A percentile compares a stretch with the other conserved stretches of the same genome.
Conservation (phyloP, 2,329 filamentous ascomycete genomes). For the Fusarium sp. region DNA sequence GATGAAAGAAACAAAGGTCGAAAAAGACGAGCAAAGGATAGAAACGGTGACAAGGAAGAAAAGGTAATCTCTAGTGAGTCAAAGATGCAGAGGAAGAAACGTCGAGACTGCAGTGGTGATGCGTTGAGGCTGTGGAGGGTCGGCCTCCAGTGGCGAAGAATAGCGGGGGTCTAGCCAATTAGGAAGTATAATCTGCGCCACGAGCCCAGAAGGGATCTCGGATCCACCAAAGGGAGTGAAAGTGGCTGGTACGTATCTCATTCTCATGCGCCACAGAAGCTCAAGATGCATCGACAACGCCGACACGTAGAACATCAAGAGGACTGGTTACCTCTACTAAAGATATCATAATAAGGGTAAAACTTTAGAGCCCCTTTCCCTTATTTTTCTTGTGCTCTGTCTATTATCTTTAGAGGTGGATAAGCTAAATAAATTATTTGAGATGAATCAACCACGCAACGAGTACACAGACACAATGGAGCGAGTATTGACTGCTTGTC, state of each 20-base stretch:
- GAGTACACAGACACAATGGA: neutral
- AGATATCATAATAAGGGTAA: no score
- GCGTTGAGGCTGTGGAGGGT: constrained; percentile 11
- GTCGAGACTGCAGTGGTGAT: constrained; percentile 12
- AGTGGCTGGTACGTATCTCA: neutral
- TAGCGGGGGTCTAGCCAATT: constrained; percentile 12
- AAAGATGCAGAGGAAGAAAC: constrained; percentile 12
- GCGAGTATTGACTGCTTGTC: constrained; percentile 12
- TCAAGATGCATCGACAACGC: neutral
- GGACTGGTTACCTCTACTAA: no score
- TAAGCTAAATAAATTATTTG: no score
- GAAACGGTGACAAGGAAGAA: constrained; percentile 1
- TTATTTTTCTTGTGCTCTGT: no score
- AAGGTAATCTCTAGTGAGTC: constrained; percentile 23
- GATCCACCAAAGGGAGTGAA: neutral
- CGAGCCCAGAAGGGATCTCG: neutral
- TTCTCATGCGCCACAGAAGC: neutral
- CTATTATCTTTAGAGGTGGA: no score
- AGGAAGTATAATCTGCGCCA: neutral
- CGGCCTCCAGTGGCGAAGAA: constrained; percentile 26
- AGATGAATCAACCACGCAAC: neutral
- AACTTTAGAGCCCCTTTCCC: no score
- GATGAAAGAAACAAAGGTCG: neutral
- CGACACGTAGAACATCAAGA: neutral
- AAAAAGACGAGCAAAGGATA: neutral